Base-by-base conservation (phyloP, 164 flowering plant genomes). In the Vitis amurensis region DNA sequence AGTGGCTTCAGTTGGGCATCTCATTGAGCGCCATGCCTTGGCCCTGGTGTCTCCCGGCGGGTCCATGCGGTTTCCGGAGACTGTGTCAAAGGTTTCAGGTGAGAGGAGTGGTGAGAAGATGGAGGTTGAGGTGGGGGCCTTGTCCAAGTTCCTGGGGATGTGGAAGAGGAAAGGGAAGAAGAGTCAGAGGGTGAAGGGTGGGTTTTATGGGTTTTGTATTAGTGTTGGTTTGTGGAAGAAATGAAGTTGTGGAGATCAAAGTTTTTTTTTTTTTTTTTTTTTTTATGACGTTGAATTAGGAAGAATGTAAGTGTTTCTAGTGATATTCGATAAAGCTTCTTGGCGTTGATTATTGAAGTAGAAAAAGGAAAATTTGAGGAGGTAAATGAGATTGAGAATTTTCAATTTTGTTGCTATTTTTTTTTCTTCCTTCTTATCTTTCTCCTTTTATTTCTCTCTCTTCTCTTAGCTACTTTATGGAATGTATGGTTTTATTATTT, bases 21-120 rank as follows among this genome's bases (percentile, higher is more conserved):
- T 74, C 16, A 70, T 81, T 15, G 81, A 81, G 13, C 63, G 72
- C 19, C 80, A 80, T 16, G 66, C 48, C 61, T 65, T 71, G 83
- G 19, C 58, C 50, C 64, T 71, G 55, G 73, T 77, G 17, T 70
- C 65, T 50, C 53, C 44, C 50, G 48, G 23, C 29, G 47, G 31
- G 11, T 17, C 37, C 29, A 9, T 11, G 29, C 61, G 14, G 37
- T 31, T 59, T 6, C n/a, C 27, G 19, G 16, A 30, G 7, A 56
- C 29, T 7, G 7, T 19, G 59, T 56, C 59, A 2, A 2, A 2
- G n/a, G 15, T n/a, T 4, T 4, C 1, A 12, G 15, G 15, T 13
- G 56, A n/a, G 13, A 4, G 56, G 4, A 14, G 7, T 31, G 4
- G 61, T 6, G 31, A 2, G 9, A 47, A 55, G 44, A 23, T 48